Evolutionary conservation across 2,329 filamentous ascomycete genomes (phyloP).

Genomic region (Alternaria solani): DNA sequence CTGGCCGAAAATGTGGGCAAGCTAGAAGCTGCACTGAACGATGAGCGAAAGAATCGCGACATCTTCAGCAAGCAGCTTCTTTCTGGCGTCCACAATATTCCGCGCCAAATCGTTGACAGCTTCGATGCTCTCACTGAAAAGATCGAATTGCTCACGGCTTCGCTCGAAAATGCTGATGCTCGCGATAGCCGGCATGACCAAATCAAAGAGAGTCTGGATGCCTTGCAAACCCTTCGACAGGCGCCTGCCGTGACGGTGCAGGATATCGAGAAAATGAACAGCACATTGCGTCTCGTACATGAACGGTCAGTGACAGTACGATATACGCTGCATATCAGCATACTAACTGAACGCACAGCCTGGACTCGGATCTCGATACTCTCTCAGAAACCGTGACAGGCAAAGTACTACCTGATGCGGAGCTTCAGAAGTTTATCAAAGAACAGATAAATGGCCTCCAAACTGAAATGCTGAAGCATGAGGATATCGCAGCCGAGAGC

Average conservation of each 20-base stretch:
- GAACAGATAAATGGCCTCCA: conserved; percentile 27
- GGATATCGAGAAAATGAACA: conserved; percentile 33
- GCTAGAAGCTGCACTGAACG: conserved; percentile 20
- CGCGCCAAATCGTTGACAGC: conserved; percentile 22
- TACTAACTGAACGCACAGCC: conserved; percentile 22
- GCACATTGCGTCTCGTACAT: conserved; percentile 32
- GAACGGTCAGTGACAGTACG: conserved; percentile 27
- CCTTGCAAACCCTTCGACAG: conserved; percentile 26
- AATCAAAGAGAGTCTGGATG: conserved; percentile 29
- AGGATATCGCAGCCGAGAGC: conserved; percentile 27
- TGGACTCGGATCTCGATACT: conserved; percentile 27
- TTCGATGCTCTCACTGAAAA: conserved; percentile 23
- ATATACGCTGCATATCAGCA: not conserved
- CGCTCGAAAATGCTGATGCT: conserved; percentile 9
- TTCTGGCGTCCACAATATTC: conserved; percentile 23
- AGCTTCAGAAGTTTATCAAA: conserved; percentile 21
- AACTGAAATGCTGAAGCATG: conserved; percentile 28
- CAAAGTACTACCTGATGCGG: conserved; percentile 5
- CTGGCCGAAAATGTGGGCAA: conserved; percentile 22
- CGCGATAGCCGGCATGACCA: conserved; percentile 3
- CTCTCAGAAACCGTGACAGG: conserved; percentile 12
- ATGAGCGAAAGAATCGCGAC: conserved; percentile 32
- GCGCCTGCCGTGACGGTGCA: conserved; percentile 28
- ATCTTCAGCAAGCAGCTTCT: conserved; percentile 34
- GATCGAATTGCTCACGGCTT: conserved; percentile 20